Conservation (phyloP, 805 yeast species). For the Lachancea mirantina region DNA sequence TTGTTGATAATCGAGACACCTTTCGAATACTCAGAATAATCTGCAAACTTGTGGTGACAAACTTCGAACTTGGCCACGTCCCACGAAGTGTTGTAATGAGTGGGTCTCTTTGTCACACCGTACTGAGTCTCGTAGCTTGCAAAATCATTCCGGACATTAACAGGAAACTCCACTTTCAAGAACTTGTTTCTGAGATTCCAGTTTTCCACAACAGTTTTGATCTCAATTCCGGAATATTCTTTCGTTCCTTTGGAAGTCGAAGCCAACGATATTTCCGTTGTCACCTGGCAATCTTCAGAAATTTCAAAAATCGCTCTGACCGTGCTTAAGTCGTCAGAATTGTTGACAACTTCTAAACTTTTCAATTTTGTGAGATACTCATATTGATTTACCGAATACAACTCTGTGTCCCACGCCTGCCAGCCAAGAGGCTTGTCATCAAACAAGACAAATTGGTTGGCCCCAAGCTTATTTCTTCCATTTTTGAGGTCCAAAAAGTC, state of each 20-base stretch:
- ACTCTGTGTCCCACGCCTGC: conserved; percentile 98
- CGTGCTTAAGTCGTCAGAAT: conserved; percentile 51
- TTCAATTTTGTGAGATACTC: conserved; percentile 37
- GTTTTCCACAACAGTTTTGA: conserved; percentile 51
- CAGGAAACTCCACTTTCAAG: conserved; percentile 92
- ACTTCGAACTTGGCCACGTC: conserved; percentile 96
- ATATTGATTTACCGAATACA: conserved; percentile 72
- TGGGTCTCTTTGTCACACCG: conserved; percentile 86
- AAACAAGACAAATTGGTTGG: conserved; percentile 73
- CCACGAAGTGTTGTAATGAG: conserved; percentile 93
- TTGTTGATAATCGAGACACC: conserved; percentile 84
- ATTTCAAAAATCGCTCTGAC: conserved; percentile 56
- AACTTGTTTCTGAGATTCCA: conserved; percentile 89
- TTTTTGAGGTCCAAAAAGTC: conserved; percentile 59
- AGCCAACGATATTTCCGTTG: conserved; percentile 62
- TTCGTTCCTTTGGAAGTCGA: conserved; percentile 34
- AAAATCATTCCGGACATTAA: conserved; percentile 62
- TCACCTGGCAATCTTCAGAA: conserved; percentile 49
- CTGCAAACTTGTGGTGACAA: conserved; percentile 90
- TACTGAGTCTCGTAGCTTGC: conserved; percentile 93
- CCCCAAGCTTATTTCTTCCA: conserved; percentile 54
- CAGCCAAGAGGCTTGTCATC: conserved; percentile 86
- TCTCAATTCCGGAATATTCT: conserved; percentile 39
- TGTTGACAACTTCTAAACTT: conserved; percentile 32
- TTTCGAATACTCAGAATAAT: conserved; percentile 74